Evolutionary conservation across 2,329 filamentous ascomycete genomes (phyloP), one percentile per base, ranked within the genome.

Genomic region (Fulvia fulva): DNA sequence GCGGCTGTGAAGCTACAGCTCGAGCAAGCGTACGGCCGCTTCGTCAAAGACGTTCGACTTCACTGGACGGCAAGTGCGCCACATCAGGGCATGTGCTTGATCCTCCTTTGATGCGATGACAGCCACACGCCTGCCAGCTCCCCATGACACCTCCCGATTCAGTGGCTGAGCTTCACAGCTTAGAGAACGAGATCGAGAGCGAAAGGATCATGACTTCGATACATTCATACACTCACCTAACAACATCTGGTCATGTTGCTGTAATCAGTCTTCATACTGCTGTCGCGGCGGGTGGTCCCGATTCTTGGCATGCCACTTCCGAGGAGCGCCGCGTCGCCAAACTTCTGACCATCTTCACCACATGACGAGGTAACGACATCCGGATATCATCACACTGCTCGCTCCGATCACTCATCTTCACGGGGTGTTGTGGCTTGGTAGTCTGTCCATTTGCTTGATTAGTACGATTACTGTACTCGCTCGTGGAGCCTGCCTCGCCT

Each of bases 181-280:
- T 25, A 25, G 53, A 41, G 32, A 44, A 55, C 53, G 53, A 55
- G 45, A 55, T 25, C 53, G 53, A 55, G 28, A 50, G 53, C 53
- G 53, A 50, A 28, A 51, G 49, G 25, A 37, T 21, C 12, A 14
- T n/a, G 22, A 9, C 2, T 47, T 22, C 22, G 44, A 14, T 25
- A 2, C 37, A 41, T n/a, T 1, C 37, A 41, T 34, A 9, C 11
- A 34, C 9, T 34, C 30, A 34, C 30, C 11, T 41, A 41, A n/a
- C 14, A 19, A 41, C 28, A 30, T 34, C 9, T 34, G n/a, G n/a
- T n/a, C n/a, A n/a, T n/a, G n/a, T n/a, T n/a, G n/a, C n/a, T n/a
- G n/a, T n/a, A n/a, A n/a, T 34, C 30, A 34, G 16, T 11, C 30
- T 14, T 34, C 30, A 14, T 3, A 34, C 30, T 34, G 30, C 16